These are phyloP conservation scores for Globisporangium nunn DNA, from an alignment of 352 stramenopile species.

Conservation along the genomic window DNA sequence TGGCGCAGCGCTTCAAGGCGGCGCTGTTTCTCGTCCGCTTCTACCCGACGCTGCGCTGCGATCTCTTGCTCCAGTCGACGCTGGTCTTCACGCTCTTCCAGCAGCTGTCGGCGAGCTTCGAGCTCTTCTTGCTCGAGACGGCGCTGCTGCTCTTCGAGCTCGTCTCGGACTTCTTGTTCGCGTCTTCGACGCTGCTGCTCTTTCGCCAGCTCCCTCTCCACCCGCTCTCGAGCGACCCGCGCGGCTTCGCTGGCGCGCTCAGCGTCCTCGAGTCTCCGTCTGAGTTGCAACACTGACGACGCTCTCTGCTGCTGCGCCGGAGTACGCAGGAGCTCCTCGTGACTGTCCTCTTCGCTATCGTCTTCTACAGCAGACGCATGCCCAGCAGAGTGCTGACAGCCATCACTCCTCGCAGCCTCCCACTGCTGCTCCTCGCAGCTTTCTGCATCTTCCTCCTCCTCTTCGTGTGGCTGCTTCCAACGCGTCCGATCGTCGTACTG, in stretches of 20 bases:
- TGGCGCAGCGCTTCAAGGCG: too few species aligned
- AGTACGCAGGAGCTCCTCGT: neutral
- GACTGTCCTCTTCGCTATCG: conserved; percentile 11
- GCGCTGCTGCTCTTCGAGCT: too few species aligned
- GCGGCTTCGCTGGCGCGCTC: conserved; percentile 30
- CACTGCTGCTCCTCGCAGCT: neutral
- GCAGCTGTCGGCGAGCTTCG: neutral
- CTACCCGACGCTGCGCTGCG: conserved; percentile 4
- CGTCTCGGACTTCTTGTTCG: conserved; percentile 7
- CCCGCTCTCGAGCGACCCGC: conserved; percentile 26
- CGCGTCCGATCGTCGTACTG: neutral
- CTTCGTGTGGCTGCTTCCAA: too few species aligned
- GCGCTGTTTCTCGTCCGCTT: conserved; percentile 2
- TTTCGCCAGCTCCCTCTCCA: conserved; percentile 11
- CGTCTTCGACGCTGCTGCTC: conserved; percentile 2
- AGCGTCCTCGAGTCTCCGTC: conserved; percentile 32
- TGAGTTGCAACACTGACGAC: conserved; percentile 32
- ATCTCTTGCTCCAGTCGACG: conserved; percentile 4
- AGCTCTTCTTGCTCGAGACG: too few species aligned
- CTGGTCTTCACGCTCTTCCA: conserved; percentile 7
- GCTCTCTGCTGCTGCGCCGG: conserved; percentile 11
- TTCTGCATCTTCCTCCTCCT: neutral
- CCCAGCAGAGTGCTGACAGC: too few species aligned
- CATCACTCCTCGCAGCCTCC: too few species aligned
- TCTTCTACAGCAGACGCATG: neutral